These are phyloP conservation scores for Capsicum rhomboideum DNA, from an alignment of 257 asterid species.

Conservation along the genomic window DNA sequence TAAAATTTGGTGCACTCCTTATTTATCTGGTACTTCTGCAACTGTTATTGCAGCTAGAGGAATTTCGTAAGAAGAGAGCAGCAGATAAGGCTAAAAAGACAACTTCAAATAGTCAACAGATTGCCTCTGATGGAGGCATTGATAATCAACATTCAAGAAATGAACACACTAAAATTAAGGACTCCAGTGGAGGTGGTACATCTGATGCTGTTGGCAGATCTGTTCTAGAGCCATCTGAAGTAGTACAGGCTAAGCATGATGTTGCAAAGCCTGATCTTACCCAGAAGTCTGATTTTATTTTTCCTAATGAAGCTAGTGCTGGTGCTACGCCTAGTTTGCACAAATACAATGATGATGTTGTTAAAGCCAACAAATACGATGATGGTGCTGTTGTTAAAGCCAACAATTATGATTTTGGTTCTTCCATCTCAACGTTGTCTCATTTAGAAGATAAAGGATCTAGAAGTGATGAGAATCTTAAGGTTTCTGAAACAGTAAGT, in stretches of 20 bases:
- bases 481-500: conserved; percentile 19
- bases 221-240: conserved; percentile 20
- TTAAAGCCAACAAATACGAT: conserved; percentile 1
- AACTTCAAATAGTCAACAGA: conserved; percentile 28
- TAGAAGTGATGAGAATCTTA: conserved; percentile 25
- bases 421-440: conserved; percentile 15
- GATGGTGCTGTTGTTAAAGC: background rate
- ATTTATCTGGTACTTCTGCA: background rate
- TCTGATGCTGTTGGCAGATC: conserved; percentile 40
- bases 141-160: conserved; percentile 41
- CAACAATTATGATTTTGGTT: conserved; percentile 9
- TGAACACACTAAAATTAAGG: conserved; percentile 25
- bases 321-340: background rate
- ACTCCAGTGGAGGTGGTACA: conserved; percentile 44
- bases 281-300: conserved; percentile 21
- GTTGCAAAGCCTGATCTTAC: conserved; percentile 25
- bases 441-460: conserved; percentile 26
- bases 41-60: conserved; percentile 57
- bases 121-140: conserved; percentile 28
- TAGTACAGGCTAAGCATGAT: conserved; percentile 21
- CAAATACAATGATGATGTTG: background rate
- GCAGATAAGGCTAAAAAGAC: conserved; percentile 64
- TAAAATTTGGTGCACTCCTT: background rate
- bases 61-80: conserved; percentile 85
- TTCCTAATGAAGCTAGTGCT: conserved; percentile 15